phyloP scores from a whole-genome alignment of 805 yeast species.

The Torulaspora maleeae region DNA sequence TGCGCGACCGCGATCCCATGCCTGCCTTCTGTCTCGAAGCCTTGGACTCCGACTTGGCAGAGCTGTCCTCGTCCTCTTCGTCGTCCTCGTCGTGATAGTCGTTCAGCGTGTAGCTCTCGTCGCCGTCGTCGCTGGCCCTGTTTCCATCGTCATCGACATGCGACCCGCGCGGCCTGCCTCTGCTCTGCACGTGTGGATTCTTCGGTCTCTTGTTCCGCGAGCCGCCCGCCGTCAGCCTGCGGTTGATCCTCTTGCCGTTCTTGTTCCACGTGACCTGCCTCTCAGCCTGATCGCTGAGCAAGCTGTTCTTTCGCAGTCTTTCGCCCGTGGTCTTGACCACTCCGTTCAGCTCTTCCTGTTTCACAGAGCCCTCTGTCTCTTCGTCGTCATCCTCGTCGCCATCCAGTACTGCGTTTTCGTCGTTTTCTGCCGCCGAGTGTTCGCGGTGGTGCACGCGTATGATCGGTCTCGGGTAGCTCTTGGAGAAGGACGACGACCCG shows the following conservation, averaged over 20 bases:
- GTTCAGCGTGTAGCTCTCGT: constrained; percentile 6
- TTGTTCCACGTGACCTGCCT: constrained; percentile 35
- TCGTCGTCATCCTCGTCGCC: constrained; percentile 16
- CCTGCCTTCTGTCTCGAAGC: constrained; percentile 17
- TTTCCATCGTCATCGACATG: neutral
- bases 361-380: constrained; percentile 3
- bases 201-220: constrained; percentile 6
- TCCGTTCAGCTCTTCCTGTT: constrained; percentile 1
- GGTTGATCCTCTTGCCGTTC: constrained; percentile 31
- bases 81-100: constrained; percentile 10
- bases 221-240: constrained; percentile 20
- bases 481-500: constrained; percentile 28
- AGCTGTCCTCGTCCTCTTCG: constrained; percentile 17
- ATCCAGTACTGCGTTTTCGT: constrained; percentile 22
- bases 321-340: constrained; percentile 3
- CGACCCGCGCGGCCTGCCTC: neutral
- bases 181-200: constrained; percentile 1
- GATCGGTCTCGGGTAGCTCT: constrained; percentile 25
- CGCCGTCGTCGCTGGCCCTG: constrained; percentile 6
- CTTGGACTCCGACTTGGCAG: constrained; percentile 17
- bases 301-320: constrained; percentile 5
- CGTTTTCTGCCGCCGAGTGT: constrained; percentile 14
- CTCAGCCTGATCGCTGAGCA: constrained; percentile 4
- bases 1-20: constrained; percentile 42
- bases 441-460: constrained; percentile 26